A percentile compares a stretch with the other conserved stretches of the same genome.
Conservation (phyloP, 805 yeast species). For the Ogataea ganodermae region DNA sequence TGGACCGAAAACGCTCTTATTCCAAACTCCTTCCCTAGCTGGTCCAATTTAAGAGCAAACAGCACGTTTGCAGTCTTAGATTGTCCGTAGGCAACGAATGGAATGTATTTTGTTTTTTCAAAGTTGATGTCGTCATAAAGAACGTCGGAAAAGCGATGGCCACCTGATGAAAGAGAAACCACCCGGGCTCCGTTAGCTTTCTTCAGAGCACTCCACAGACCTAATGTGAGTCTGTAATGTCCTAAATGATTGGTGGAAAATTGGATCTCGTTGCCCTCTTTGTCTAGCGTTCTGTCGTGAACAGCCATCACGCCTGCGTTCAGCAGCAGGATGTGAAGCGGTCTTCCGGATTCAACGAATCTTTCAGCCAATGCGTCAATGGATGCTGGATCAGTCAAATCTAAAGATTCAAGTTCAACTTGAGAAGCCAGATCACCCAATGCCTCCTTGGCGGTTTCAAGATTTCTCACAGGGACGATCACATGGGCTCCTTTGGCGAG, state of each 20-base stretch:
- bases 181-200: slow-evolving; percentile 10
- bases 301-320: slow-evolving; percentile 13
- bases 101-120: neutral
- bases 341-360: slow-evolving; percentile 9
- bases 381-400: slow-evolving; percentile 1
- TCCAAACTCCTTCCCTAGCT: slow-evolving; percentile 4
- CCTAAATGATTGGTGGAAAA: slow-evolving; percentile 9
- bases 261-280: slow-evolving; percentile 6
- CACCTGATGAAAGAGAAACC: slow-evolving; percentile 3
- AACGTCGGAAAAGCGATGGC: slow-evolving; percentile 4
- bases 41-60: slow-evolving; percentile 8
- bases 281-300: slow-evolving; percentile 2
- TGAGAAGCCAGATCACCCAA: slow-evolving; percentile 1
- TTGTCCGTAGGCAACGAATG: slow-evolving; percentile 9
- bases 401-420: neutral
- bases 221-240: slow-evolving; percentile 6
- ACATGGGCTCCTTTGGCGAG: slow-evolving; percentile 1
- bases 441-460: neutral
- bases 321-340: slow-evolving; percentile 9
- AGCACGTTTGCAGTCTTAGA: slow-evolving; percentile 9
- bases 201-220: slow-evolving; percentile 7
- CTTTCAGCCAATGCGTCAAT: slow-evolving; percentile 1
- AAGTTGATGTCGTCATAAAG: slow-evolving; percentile 6
- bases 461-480: slow-evolving; percentile 3
- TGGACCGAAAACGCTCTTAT: slow-evolving; percentile 9